A percentile compares a stretch with the other conserved stretches of the same genome.
Evolutionary conservation across 495 filamentous ascomycete species (phyloP).

Genomic region (Neurospora sp.): DNA sequence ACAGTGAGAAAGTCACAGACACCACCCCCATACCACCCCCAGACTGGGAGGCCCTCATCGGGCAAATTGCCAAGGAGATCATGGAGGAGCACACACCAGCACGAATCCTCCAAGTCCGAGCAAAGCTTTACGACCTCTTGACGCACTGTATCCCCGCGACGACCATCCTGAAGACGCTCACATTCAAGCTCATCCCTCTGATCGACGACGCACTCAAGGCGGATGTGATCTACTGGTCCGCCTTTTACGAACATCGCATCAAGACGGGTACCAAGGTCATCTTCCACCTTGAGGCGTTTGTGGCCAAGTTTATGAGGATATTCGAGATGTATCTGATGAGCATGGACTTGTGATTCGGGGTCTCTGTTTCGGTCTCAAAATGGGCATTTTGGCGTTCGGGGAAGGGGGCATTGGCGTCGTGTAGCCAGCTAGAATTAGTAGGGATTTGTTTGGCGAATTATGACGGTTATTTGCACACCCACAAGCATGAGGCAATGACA

Average conservation of each 20-base stretch:
- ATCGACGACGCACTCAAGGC: constrained; percentile 82
- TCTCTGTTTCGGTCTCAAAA: neutral
- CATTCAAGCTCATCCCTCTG: constrained; percentile 79
- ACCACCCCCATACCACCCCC: constrained; percentile 82
- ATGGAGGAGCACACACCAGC: constrained; percentile 82
- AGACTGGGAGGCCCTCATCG: constrained; percentile 89
- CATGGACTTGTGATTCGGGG: constrained; percentile 51
- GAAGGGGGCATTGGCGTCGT: constrained; percentile 3
- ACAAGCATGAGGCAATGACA: neutral
- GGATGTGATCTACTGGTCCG: constrained; percentile 90
- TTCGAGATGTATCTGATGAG: constrained; percentile 89
- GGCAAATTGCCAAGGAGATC: constrained; percentile 81
- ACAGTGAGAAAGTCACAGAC: constrained; percentile 83
- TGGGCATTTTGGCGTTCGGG: neutral
- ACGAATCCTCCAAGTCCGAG: constrained; percentile 73
- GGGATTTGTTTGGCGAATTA: neutral
- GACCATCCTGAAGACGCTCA: constrained; percentile 83
- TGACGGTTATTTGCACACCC: neutral
- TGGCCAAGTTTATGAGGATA: constrained; percentile 95
- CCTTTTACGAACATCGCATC: constrained; percentile 93
- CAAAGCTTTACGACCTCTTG: constrained; percentile 89
- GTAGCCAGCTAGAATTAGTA: neutral
- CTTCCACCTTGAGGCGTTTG: constrained; percentile 96
- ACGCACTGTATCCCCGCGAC: constrained; percentile 95
- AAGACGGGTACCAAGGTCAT: constrained; percentile 88